These are phyloP conservation scores for Eucalyptus cladocalyx DNA, from an alignment of 345 rosid genomes.

Conservation along the genomic window DNA sequence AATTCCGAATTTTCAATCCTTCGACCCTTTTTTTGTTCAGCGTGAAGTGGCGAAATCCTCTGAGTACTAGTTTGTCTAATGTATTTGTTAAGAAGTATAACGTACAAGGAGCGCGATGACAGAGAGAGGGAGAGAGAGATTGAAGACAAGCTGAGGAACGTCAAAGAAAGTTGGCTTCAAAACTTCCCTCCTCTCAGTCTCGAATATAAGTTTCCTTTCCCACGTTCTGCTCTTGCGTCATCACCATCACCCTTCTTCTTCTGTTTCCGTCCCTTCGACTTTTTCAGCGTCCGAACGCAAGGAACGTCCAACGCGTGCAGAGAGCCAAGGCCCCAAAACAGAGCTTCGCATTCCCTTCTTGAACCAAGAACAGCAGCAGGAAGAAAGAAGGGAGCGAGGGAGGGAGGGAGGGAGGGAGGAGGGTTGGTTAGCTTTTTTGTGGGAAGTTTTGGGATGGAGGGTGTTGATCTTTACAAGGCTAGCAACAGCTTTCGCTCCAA, in stretches of 20 bases:
- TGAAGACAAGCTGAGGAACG: background rate
- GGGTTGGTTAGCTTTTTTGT: background rate
- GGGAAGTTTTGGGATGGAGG: background rate
- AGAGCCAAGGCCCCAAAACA: background rate
- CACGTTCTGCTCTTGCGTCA: background rate
- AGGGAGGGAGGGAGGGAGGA: background rate
- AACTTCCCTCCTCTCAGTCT: background rate
- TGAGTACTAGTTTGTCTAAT: background rate
- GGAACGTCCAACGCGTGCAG: background rate
- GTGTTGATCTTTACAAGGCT: conserved; percentile 18
- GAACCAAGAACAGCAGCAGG: background rate
- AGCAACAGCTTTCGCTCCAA: conserved; percentile 13
- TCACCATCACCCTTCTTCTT: background rate
- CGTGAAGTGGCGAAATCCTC: background rate
- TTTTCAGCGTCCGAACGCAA: background rate
- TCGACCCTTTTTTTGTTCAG: background rate
- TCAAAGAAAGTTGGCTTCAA: background rate
- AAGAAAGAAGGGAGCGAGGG: background rate
- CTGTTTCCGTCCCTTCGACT: background rate
- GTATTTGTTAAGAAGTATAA: background rate
- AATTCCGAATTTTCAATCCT: background rate
- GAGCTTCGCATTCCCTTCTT: background rate
- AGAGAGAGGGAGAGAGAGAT: background rate
- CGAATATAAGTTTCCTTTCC: background rate
- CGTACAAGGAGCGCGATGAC: background rate